Conservation (phyloP, 1,139 yeast genomes). For the Lizanozyma gosingica region DNA sequence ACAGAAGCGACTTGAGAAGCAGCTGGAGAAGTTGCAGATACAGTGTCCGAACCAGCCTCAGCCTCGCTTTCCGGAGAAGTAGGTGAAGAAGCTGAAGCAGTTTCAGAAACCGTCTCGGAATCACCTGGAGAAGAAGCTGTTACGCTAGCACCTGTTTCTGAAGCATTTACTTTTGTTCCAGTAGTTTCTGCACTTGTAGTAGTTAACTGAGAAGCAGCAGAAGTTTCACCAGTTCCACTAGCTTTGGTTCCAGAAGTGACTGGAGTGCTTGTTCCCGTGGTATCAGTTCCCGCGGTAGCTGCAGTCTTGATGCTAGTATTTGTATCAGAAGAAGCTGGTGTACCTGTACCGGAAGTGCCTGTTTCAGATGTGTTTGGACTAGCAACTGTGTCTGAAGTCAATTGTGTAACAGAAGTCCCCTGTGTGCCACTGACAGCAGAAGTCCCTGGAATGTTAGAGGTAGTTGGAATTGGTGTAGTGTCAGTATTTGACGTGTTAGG, state of each 20-base stretch:
- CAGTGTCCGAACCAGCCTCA: conserved; percentile 2
- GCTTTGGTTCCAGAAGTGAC: not conserved
- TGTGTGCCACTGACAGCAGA: conserved; percentile 6
- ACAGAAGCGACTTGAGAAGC: conserved; percentile 3
- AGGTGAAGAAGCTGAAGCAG: conserved; percentile 1
- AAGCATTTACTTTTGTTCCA: not conserved
- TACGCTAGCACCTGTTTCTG: not conserved
- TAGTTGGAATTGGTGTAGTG: conserved; percentile 3
- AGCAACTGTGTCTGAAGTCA: not conserved
- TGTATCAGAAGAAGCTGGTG: conserved; percentile 1
- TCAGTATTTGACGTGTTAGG: conserved; percentile 1
- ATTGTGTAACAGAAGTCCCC: not conserved
- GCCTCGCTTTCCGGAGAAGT: conserved; percentile 1
- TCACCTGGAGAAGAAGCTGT: conserved; percentile 1
- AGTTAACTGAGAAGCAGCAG: too few relatives aligned
- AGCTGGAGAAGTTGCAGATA: conserved; percentile 2
- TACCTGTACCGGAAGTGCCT: not conserved
- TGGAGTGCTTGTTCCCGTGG: not conserved
- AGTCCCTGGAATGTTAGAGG: conserved; percentile 3
- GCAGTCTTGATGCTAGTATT: not conserved
- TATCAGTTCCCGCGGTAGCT: not conserved
- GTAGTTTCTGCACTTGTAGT: not conserved
- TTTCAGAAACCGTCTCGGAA: conserved; percentile 1
- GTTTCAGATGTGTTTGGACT: not conserved
- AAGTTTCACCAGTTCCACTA: not conserved